A percentile compares a stretch with the other conserved stretches of the same genome.
Evolutionary conservation across 129 eudicot species (phyloP).

Genomic region (Chrysanthemum seticuspe): DNA sequence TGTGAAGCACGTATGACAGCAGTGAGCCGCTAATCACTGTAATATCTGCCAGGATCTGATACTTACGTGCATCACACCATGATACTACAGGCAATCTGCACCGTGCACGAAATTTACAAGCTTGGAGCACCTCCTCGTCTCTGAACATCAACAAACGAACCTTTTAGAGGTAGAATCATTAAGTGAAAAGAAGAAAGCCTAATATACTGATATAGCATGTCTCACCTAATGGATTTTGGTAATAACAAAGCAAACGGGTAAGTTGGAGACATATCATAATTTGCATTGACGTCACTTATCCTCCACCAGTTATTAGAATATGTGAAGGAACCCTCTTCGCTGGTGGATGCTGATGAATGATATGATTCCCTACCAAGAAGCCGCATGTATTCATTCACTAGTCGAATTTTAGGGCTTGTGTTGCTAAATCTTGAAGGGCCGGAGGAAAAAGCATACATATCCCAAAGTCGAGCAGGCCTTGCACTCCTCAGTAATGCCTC

Average conservation of each 20-base stretch:
- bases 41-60: background rate
- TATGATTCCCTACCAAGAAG: conserved; percentile 73
- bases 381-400: conserved; percentile 81
- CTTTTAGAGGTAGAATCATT: background rate
- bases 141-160: conserved; percentile 40
- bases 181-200: background rate
- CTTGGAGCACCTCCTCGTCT: conserved; percentile 88
- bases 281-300: conserved; percentile 71
- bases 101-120: conserved; percentile 94
- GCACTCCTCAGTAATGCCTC: conserved; percentile 78
- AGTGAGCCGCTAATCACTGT: background rate
- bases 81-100: conserved; percentile 86
- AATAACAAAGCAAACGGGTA: conserved; percentile 84
- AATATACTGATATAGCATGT: background rate
- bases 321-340: conserved; percentile 78
- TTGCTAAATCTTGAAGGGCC: conserved; percentile 70
- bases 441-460: conserved; percentile 76
- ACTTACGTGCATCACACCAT: conserved; percentile 83
- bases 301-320: conserved; percentile 81
- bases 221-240: conserved; percentile 83
- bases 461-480: conserved; percentile 90
- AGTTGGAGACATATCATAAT: conserved; percentile 75
- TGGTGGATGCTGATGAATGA: conserved; percentile 39
- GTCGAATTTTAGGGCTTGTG: conserved; percentile 70
- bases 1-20: background rate